Base-by-base conservation (phyloP, 768 basidiomycete genomes). In the Mycena albidolilacea region DNA sequence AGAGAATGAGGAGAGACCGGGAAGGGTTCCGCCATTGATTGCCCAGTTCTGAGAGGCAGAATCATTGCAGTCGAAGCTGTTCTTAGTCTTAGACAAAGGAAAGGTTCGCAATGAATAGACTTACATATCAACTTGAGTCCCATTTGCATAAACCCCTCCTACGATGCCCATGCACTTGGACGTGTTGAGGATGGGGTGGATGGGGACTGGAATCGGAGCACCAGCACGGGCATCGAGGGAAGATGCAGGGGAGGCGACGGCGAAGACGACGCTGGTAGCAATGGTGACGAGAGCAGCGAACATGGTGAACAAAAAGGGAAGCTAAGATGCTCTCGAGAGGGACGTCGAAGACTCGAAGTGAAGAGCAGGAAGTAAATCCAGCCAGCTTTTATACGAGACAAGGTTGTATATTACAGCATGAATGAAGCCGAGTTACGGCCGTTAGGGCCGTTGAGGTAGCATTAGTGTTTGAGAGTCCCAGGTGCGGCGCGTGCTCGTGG, bases 141-240 rank as follows among this genome's bases (percentile, higher is more conserved):
- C 62, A 46, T 63, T 63, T 63, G 62, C 62, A 63, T 63, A 63
- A 63, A 63, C 46, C 44, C 62, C 62, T 63, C 62, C 62, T 63
- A 63, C 62, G 62, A 63, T 63, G 62, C 62, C 62, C 62, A 63
- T 63, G 62, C 62, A 63, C 46, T 63, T 63, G 62, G 62, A 63
- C 62, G 62, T 63, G 62, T 63, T 50, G 46, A 63, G 62, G 62
- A 63, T 63, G 62, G 62, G 62, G 62, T 50, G 62, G 62, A 63
- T 46, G 62, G 62, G 62, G 62, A 63, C 46, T 50, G 62, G 62
- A 63, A 63, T 63, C 62, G 62, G 62, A 63, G 62, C 62, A 63
- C 62, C 62, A 63, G 62, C 62, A 63, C 62, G 62, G 62, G 62
- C 44, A 50, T 63, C 44, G 30, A 63, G 62, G 62, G 62, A 48